Percentiles rank a stretch among this genome's conserved stretches.
Evolutionary conservation across 345 rosid species (phyloP).

Genomic region (Gossypium mustelinum): DNA sequence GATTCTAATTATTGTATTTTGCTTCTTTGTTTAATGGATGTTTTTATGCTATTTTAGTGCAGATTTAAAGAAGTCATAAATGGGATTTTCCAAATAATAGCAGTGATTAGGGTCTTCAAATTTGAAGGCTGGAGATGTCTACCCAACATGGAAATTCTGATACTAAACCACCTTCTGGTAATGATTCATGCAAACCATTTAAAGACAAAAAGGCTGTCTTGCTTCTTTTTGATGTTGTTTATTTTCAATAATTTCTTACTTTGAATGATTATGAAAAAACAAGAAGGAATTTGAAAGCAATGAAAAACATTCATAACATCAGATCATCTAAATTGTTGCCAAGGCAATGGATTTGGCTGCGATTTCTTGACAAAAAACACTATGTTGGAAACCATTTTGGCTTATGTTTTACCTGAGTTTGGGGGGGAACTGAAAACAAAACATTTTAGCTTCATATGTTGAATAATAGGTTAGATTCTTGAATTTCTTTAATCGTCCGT

Average conservation of each 20-base stretch:
- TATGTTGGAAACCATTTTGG: no score
- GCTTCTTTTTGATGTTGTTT: not conserved
- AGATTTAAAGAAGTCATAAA: slow-evolving; percentile 20
- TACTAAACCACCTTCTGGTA: slow-evolving; percentile 38
- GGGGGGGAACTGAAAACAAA: no score
- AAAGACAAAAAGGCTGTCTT: not conserved
- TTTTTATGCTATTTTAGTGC: slow-evolving; percentile 14
- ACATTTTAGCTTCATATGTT: no score
- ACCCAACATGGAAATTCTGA: slow-evolving; percentile 42
- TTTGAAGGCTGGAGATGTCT: slow-evolving; percentile 45
- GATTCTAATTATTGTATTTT: not conserved
- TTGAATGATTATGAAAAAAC: not conserved
- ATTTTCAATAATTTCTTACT: not conserved
- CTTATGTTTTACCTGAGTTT: no score
- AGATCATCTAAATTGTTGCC: not conserved
- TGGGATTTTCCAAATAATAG: slow-evolving; percentile 22
- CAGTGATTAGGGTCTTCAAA: slow-evolving; percentile 20
- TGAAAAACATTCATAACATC: not conserved
- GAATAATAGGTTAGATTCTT: not conserved
- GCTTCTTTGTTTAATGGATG: not conserved
- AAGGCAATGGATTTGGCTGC: not conserved
- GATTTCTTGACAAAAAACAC: not conserved
- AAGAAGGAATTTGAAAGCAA: no score
- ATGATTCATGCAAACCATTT: not conserved
- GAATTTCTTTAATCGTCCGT: not conserved